These are phyloP conservation scores for Bruguiera sexangula DNA, from an alignment of 345 rosid species.

Conservation along the genomic window DNA sequence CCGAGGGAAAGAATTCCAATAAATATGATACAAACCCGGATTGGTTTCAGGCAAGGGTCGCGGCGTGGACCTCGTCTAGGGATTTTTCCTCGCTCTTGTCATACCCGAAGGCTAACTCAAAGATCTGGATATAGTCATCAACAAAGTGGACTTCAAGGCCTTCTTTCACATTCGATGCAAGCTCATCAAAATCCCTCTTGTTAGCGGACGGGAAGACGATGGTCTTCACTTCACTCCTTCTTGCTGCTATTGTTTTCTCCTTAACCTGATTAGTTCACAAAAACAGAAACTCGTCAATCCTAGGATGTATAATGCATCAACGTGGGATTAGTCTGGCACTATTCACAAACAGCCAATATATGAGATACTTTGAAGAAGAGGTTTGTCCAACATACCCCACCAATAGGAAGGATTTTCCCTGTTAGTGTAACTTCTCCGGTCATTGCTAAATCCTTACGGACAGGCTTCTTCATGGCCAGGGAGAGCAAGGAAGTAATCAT, in stretches of 20 bases:
- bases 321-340: not conserved
- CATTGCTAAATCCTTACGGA: conserved; percentile 85
- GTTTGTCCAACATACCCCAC: conserved; percentile 57
- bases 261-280: conserved; percentile 55
- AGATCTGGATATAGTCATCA: conserved; percentile 66
- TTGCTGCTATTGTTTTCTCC: conserved; percentile 93
- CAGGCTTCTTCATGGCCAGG: conserved; percentile 72
- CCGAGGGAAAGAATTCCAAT: conserved; percentile 2
- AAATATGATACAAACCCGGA: conserved; percentile 16
- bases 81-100: conserved; percentile 25
- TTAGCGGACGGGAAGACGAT: conserved; percentile 88
- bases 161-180: conserved; percentile 76
- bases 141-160: conserved; percentile 95
- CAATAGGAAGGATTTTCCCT: conserved; percentile 92
- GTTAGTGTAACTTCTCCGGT: conserved; percentile 94
- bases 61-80: not conserved
- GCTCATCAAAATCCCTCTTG: conserved; percentile 91
- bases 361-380: not conserved
- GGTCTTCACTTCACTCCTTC: conserved; percentile 80
- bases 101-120: conserved; percentile 52
- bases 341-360: not conserved
- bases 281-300: not conserved
- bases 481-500: conserved; percentile 98
- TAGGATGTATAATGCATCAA: not conserved
- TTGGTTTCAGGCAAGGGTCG: not conserved